Evolutionary conservation across 2,329 filamentous ascomycete species (phyloP).

Genomic region (Hymenoscyphus scutula): DNA sequence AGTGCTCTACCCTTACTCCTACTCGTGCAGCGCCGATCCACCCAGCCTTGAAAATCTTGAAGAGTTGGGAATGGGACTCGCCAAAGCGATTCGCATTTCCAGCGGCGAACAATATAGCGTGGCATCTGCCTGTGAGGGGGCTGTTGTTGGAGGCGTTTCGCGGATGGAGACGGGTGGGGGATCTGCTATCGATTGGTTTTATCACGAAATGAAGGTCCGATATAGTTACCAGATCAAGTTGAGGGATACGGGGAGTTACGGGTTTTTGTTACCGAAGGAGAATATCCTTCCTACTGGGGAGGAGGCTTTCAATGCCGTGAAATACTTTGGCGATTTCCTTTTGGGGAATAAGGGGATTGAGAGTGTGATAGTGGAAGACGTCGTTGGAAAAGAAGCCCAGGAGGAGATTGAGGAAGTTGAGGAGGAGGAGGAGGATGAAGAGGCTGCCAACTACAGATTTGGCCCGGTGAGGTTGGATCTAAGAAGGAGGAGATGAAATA

Average conservation of each 20-base stretch:
- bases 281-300: constrained; percentile 87
- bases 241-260: constrained; percentile 89
- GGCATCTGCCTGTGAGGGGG: constrained; percentile 82
- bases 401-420: constrained; percentile 4
- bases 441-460: constrained; percentile 4
- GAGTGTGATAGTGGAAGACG: constrained; percentile 7
- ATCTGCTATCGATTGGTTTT: constrained; percentile 92
- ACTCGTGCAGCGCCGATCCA: constrained; percentile 73
- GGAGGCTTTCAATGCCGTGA: constrained; percentile 78
- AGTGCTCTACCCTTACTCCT: constrained; percentile 88
- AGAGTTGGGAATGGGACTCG: constrained; percentile 82
- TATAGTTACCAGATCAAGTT: constrained; percentile 95
- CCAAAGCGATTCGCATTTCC: constrained; percentile 82
- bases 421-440: constrained; percentile 16
- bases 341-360: constrained; percentile 68
- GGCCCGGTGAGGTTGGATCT: constrained; percentile 29
- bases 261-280: constrained; percentile 82
- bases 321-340: constrained; percentile 81
- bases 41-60: constrained; percentile 89
- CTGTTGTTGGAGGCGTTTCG: constrained; percentile 46
- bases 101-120: constrained; percentile 75
- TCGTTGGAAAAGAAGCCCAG: background rate
- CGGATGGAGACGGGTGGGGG: constrained; percentile 76
- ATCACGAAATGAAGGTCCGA: constrained; percentile 76
- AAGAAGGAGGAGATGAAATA: constrained; percentile 18